Evolutionary conservation across 2,329 filamentous ascomycete species (phyloP).

Genomic region (Cladosporium sp.): DNA sequence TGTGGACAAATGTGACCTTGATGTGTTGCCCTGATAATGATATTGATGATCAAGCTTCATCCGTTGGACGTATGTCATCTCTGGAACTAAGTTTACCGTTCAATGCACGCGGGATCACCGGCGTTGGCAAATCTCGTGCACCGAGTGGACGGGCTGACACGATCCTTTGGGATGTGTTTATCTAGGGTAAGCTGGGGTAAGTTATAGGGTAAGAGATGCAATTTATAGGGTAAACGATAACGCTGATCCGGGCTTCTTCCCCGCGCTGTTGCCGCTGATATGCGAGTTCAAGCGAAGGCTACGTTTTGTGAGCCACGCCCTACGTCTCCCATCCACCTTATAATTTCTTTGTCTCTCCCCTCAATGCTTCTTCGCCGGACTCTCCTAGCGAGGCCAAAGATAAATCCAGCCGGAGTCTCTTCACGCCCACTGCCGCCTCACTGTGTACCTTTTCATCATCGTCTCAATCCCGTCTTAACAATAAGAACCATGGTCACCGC

Average conservation of each 20-base stretch:
- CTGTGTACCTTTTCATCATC: background rate
- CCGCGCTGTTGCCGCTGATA: conserved; percentile 1
- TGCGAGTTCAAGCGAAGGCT: conserved; percentile 1
- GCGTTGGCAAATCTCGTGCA: too few relatives aligned
- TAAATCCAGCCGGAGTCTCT: background rate
- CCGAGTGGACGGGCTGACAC: too few relatives aligned
- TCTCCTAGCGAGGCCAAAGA: conserved; percentile 9
- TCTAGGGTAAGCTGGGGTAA: conserved; percentile 4
- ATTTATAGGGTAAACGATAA: background rate
- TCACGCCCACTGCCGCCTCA: background rate
- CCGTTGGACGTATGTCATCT: too few relatives aligned
- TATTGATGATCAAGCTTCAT: too few relatives aligned
- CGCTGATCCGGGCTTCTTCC: too few relatives aligned
- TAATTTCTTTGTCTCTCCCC: background rate
- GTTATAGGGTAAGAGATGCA: conserved; percentile 7
- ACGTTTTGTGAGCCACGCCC: background rate
- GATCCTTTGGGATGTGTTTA: too few relatives aligned
- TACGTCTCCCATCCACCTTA: background rate
- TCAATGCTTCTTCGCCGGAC: conserved; percentile 2
- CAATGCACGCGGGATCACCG: too few relatives aligned
- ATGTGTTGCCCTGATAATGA: too few relatives aligned
- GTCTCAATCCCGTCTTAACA: background rate
- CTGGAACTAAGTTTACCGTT: too few relatives aligned
- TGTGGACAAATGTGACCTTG: too few relatives aligned
- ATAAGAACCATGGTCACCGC: conserved; percentile 12